Conservation (phyloP, 2,329 filamentous ascomycete genomes). For the Epichloe sibirici region DNA sequence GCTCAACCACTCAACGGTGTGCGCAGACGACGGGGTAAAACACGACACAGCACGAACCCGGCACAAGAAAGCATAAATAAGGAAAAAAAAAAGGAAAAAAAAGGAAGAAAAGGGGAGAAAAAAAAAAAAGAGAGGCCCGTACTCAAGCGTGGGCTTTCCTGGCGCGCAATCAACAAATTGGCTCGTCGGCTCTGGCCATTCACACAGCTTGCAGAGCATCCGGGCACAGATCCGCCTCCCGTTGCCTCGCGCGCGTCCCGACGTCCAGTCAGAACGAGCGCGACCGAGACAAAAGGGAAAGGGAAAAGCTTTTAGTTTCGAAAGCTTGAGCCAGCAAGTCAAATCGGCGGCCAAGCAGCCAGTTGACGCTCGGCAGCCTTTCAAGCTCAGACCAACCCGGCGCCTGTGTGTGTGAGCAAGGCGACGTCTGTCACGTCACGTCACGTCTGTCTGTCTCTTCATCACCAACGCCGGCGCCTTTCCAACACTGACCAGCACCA, state of each 20-base stretch:
- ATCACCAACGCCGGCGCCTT: neutral
- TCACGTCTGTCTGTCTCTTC: neutral
- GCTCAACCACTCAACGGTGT: conserved; percentile 18
- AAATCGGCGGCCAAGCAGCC: conserved; percentile 2
- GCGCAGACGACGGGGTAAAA: conserved; percentile 8
- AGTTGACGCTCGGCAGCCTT: conserved; percentile 1
- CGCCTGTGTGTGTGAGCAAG: neutral
- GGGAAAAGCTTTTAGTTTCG: neutral
- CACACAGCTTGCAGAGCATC: conserved; percentile 10
- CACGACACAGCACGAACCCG: conserved; percentile 3
- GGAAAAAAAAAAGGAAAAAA: too few relatives aligned
- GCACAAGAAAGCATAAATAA: conserved; percentile 7
- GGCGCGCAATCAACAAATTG: conserved; percentile 12
- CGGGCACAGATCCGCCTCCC: conserved; percentile 9
- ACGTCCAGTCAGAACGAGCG: conserved; percentile 6
- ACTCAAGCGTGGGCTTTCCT: conserved; percentile 3
- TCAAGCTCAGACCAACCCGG: neutral
- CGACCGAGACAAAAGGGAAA: neutral
- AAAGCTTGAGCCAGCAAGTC: conserved; percentile 6
- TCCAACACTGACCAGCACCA: neutral
- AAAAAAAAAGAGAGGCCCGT: conserved; percentile 6
- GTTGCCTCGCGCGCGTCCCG: conserved; percentile 6
- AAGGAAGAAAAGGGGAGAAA: too few relatives aligned
- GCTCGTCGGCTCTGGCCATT: conserved; percentile 12
- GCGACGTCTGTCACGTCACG: neutral